phyloP scores from a whole-genome alignment of 352 stramenopile genomes.

The Plasmopara muralis region DNA sequence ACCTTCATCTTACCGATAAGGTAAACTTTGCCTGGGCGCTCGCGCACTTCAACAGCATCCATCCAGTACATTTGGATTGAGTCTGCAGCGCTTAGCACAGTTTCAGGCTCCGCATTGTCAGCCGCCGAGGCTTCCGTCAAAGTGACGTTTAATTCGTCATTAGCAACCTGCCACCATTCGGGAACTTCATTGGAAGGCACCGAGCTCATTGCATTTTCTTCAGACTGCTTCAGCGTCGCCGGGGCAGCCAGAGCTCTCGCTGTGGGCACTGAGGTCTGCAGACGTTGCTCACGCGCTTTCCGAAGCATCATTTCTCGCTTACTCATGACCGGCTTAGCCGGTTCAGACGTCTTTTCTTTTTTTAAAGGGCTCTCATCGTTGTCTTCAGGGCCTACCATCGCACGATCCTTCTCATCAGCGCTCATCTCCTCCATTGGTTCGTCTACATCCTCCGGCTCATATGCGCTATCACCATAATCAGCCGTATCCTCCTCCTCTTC shows the following conservation, averaged over 20 bases:
- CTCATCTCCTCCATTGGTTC: conserved; percentile 28
- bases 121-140: conserved; percentile 16
- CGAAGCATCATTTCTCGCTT: conserved; percentile 76
- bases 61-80: conserved; percentile 96
- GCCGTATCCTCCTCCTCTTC: conserved; percentile 15
- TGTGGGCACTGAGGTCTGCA: conserved; percentile 61
- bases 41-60: conserved; percentile 93
- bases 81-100: conserved; percentile 35
- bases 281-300: conserved; percentile 44
- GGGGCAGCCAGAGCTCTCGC: conserved; percentile 43
- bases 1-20: conserved; percentile 95
- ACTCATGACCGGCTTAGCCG: conserved; percentile 32
- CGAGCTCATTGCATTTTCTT: conserved; percentile 24
- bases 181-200: conserved; percentile 83
- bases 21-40: conserved; percentile 92
- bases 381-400: neutral
- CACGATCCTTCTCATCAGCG: conserved; percentile 18
- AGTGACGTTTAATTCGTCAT: conserved; percentile 12
- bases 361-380: neutral
- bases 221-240: conserved; percentile 20
- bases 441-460: conserved; percentile 21
- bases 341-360: conserved; percentile 4
- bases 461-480: conserved; percentile 32
- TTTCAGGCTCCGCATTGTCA: conserved; percentile 24
- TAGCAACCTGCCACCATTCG: conserved; percentile 75